These are phyloP conservation scores for Mrakia blollopis DNA, from an alignment of 768 basidiomycete genomes.

Conservation along the genomic window DNA sequence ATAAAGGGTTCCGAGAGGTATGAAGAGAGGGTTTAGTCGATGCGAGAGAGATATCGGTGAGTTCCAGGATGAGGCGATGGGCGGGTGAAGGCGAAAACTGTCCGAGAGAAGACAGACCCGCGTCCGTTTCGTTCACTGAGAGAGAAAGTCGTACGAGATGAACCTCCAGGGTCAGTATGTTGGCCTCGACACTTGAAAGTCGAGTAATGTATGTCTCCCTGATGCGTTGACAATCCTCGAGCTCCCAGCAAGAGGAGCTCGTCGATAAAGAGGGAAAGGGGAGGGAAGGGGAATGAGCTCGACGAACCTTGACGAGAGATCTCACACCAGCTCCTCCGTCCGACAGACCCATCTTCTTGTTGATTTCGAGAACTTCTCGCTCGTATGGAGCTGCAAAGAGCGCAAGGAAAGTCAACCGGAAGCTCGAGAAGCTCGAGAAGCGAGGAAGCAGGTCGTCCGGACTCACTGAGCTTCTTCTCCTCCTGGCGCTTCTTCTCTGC, in stretches of 20 bases:
- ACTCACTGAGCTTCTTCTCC: slow-evolving; percentile 21
- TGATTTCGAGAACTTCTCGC: slow-evolving; percentile 30
- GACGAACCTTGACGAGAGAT: slow-evolving; percentile 24
- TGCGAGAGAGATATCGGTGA: too few relatives aligned
- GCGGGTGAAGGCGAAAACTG: too few relatives aligned
- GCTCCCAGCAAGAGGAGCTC: not conserved
- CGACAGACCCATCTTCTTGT: slow-evolving; percentile 27
- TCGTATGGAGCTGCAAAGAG: slow-evolving; percentile 21
- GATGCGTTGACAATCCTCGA: too few relatives aligned
- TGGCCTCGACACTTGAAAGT: not conserved
- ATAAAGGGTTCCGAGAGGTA: too few relatives aligned
- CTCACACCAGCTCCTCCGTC: slow-evolving; percentile 29
- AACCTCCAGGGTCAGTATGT: not conserved
- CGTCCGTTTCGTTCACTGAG: too few relatives aligned
- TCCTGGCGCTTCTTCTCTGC: slow-evolving; percentile 7
- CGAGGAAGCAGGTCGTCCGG: too few relatives aligned
- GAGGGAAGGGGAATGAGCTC: not conserved
- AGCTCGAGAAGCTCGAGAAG: not conserved
- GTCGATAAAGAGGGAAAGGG: too few relatives aligned
- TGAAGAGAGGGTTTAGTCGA: too few relatives aligned
- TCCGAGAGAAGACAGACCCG: too few relatives aligned
- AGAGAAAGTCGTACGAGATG: not conserved
- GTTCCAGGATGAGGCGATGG: too few relatives aligned
- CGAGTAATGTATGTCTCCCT: not conserved
- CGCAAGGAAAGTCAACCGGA: not conserved